Base-by-base conservation (phyloP, 2,329 filamentous ascomycete genomes). In the Talaromyces funiculosus region DNA sequence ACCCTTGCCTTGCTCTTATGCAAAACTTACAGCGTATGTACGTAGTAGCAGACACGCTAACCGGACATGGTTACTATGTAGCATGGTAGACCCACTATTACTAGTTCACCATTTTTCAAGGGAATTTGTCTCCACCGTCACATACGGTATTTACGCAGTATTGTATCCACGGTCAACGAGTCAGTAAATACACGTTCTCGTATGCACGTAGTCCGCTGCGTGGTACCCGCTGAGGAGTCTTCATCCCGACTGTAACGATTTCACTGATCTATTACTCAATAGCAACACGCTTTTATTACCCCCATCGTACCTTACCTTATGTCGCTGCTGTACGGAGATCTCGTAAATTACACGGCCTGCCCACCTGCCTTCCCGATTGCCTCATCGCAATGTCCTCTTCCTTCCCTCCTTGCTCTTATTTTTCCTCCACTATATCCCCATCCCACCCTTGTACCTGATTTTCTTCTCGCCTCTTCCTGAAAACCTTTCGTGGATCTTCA, bases 401-500 rank as follows among this genome's bases (percentile, higher is more conserved):
- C 24, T 12, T 37, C 24, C 47, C 42, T 40, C 53, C 58, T 49
- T 55, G n/a, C 58, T 60, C 33, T 24, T 57, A 38, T 24, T 56
- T 38, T 26, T 60, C 58, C 38, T 49, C 53, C 38, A 22, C 35
- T 56, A 53, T 53, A 53, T 40, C 53, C 53, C 53, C 18, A 33
- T 45, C 26, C 37, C 53, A 56, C 38, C 53, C 53, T 26, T 42
- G 53, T 45, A 45, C 53, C 38, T 43, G 51, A 57, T 49, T 61
- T 38, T 61, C 53, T 31, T 61, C 53, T 67, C 65, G 66, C 61
- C 62, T 66, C 40, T 63, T 62, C 62, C 63, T 61, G 29, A 59
- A 38, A 54, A 38, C 43, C 40, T 35, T 40, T 42, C 49, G 57
- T 60, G 38, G 57, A 60, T 60, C 61, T 37, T 38, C 42, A 33